Base-by-base conservation (phyloP, 768 basidiomycete species). In the Amanita jacksonii region DNA sequence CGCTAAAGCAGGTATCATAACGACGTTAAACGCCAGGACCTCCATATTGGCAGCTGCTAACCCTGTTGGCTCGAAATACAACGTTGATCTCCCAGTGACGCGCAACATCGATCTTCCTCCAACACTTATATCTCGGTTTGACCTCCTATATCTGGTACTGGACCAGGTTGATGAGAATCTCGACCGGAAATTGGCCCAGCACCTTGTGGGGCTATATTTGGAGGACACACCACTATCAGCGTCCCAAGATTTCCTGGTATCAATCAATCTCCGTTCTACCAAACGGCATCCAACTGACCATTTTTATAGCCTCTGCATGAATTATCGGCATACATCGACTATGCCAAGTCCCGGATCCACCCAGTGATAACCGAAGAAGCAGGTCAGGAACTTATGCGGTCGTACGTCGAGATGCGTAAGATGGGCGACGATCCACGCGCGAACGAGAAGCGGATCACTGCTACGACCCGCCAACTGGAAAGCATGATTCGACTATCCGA, bases 1-100 rank as follows among this genome's bases (percentile, higher is more conserved):
- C 49, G 96, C 96, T 5, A 99, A 98, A 64, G 96, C 96, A 0
- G 96, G 96, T 8, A 99, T 99, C 52, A 97, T 97, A 57, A 97
- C 96, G 0, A 99, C 96, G 0, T 71, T 99, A 47, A 99, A 99
- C 54, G 96, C 96, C 0, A 75, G 96, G n/a, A 98, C 96, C 0
- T 97, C 94, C 0, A 92, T 99, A 52, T 73, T 99, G 8, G 96
- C 96, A 1, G 96, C 93, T 5, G 96, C 96, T 18, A 98, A 99
- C 58, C 96, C 96, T 1, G 87, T 98, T 20, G 90, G 88, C 13
- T 93, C 90, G 0, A 90, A 89, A 59, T 98, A 98, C 66, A 87
- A 97, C 61, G 80, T 86, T 36, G 77, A 90, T 49, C 66, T 88
- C 55, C 91, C 94, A 2, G 86, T 98, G 52, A 94, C 94, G 0